Evolutionary conservation across 83 land plant species (phyloP).

Genomic region (Picea abies): DNA sequence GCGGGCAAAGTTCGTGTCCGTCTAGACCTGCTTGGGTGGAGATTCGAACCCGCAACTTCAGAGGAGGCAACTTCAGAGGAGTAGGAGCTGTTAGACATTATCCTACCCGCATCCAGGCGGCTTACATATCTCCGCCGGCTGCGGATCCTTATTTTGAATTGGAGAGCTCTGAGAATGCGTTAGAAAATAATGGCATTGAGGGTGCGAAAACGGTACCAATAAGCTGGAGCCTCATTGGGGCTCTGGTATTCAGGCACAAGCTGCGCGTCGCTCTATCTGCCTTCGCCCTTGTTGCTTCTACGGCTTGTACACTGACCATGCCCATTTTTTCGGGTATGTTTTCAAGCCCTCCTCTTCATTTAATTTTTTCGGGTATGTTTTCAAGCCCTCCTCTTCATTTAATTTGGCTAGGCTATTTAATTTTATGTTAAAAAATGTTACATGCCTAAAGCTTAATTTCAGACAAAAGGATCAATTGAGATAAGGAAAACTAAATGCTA

Average conservation of each 20-base stretch:
- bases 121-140: constrained; percentile 79
- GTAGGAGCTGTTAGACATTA: no score
- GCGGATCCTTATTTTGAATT: constrained; percentile 41
- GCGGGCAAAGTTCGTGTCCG: no score
- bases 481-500: no score
- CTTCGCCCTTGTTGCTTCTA: constrained; percentile 62
- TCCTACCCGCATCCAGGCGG: constrained; percentile 21
- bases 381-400: background rate
- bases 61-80: no score
- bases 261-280: constrained; percentile 54
- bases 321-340: constrained; percentile 84
- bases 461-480: no score
- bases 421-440: no score
- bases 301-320: constrained; percentile 90
- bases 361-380: constrained; percentile 76
- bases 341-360: background rate
- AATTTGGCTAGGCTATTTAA: background rate
- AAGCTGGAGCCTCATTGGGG: constrained; percentile 64
- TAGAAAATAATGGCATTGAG: background rate
- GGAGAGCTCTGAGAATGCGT: background rate
- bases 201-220: constrained; percentile 29
- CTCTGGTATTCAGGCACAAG: constrained; percentile 61
- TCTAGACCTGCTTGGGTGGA: no score
- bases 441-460: no score
- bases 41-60: no score